Conservation (phyloP, 2,329 filamentous ascomycete genomes). For the Lecanicillium sp. region DNA sequence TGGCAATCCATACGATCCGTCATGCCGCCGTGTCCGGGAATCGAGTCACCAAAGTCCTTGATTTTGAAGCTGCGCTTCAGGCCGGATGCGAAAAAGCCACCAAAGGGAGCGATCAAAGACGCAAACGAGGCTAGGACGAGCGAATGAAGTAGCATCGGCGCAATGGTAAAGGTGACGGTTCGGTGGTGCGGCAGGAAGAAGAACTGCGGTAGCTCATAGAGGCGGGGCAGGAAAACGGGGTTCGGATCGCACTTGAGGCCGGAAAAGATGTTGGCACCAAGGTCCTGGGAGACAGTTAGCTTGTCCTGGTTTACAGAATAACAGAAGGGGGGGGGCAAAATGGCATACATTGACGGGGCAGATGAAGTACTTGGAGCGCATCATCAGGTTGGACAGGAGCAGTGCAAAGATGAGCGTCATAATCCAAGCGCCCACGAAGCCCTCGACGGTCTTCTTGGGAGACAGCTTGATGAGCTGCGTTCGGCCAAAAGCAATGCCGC, state of each 20-base stretch:
- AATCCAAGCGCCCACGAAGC: constrained; percentile 93
- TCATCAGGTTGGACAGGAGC: constrained; percentile 72
- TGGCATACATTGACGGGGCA: constrained; percentile 77
- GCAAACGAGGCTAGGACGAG: constrained; percentile 87
- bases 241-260: constrained; percentile 86
- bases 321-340: no score
- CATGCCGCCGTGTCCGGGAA: constrained; percentile 94
- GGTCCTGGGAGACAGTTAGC: constrained; percentile 44
- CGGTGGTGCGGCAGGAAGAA: constrained; percentile 57
- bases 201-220: constrained; percentile 65
- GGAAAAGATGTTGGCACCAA: constrained; percentile 87
- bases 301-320: no score
- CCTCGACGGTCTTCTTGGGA: constrained; percentile 98
- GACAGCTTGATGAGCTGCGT: constrained; percentile 97
- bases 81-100: constrained; percentile 95
- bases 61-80: constrained; percentile 99
- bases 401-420: constrained; percentile 86
- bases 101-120: constrained; percentile 93
- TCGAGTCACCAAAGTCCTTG: constrained; percentile 98
- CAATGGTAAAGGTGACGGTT: constrained; percentile 61
- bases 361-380: constrained; percentile 93
- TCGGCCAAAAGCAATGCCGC: constrained; percentile 91
- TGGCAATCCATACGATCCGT: constrained; percentile 99
- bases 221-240: constrained; percentile 77
- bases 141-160: constrained; percentile 91